A percentile compares a stretch with the other conserved stretches of the same genome.
Conservation (phyloP, 768 basidiomycete genomes). For the Termitomyces sp. region DNA sequence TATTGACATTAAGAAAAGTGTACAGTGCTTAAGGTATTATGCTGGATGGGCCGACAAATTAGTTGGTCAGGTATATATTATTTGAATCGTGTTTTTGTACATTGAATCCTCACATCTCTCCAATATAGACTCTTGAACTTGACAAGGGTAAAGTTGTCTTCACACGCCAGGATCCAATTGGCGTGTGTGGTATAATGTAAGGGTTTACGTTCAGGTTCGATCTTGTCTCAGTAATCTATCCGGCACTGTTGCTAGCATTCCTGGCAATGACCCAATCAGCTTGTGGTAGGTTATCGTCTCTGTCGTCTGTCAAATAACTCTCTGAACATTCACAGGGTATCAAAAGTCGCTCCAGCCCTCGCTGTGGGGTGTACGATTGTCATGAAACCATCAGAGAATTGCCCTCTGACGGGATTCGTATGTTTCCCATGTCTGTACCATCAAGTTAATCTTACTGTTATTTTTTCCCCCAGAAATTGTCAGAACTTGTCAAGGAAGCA, state of each 20-base stretch:
- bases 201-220: constrained; percentile 11
- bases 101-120: constrained; percentile 3
- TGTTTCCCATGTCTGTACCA: constrained; percentile 14
- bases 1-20: constrained; percentile 74
- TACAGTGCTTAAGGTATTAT: constrained; percentile 84
- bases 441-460: too few species aligned
- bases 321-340: constrained; percentile 45
- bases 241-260: constrained; percentile 52
- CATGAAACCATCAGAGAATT: constrained; percentile 92
- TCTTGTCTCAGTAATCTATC: constrained; percentile 1
- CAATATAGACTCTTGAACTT: constrained; percentile 65
- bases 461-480: constrained; percentile 57
- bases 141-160: constrained; percentile 80
- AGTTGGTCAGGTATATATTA: constrained; percentile 65
- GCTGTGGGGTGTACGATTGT: constrained; percentile 91
- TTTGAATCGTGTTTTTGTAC: not conserved
- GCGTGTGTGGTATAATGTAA: constrained; percentile 93
- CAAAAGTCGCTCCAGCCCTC: constrained; percentile 93
- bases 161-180: constrained; percentile 86
- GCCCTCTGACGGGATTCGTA: constrained; percentile 80
- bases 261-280: constrained; percentile 90
- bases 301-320: not conserved
- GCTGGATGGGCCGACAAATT: constrained; percentile 98
- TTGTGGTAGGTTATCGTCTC: constrained; percentile 56
- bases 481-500: constrained; percentile 77